Conservation (phyloP, 2,329 filamentous ascomycete genomes). For the Dothidotthia symphoricarpi region DNA sequence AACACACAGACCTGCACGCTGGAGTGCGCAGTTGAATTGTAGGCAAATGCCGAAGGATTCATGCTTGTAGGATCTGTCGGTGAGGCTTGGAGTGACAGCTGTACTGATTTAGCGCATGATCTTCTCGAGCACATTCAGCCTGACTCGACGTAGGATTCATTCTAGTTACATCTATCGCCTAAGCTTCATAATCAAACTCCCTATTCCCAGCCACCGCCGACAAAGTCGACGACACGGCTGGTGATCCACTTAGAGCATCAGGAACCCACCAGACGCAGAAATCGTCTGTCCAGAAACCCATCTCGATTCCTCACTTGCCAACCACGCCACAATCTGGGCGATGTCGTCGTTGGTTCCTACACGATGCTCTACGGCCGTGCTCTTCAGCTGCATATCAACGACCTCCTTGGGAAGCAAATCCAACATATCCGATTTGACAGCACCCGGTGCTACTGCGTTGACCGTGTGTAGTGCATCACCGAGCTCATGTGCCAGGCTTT, state of each 20-base stretch:
- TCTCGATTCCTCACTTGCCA: conserved; percentile 50
- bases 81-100: conserved; percentile 19
- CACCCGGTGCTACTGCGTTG: conserved; percentile 60
- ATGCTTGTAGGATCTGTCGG: conserved; percentile 4
- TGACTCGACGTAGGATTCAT: too few relatives aligned
- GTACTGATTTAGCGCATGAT: too few relatives aligned
- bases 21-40: too few relatives aligned
- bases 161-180: too few relatives aligned
- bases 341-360: conserved; percentile 55
- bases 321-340: conserved; percentile 55
- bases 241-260: conserved; percentile 26
- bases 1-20: too few relatives aligned
- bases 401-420: conserved; percentile 53
- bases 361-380: conserved; percentile 54
- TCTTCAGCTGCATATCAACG: conserved; percentile 50
- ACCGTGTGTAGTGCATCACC: conserved; percentile 58
- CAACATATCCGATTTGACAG: conserved; percentile 59
- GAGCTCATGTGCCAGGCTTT: conserved; percentile 59
- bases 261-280: conserved; percentile 53
- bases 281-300: conserved; percentile 55
- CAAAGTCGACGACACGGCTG: conserved; percentile 22
- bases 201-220: too few relatives aligned
- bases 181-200: too few relatives aligned
- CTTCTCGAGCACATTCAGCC: too few relatives aligned
- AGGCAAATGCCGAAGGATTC: conserved; percentile 1